These are phyloP conservation scores for Coemansia pectinata DNA, from an alignment of 192 early-diverging fungal species.

Conservation along the genomic window DNA sequence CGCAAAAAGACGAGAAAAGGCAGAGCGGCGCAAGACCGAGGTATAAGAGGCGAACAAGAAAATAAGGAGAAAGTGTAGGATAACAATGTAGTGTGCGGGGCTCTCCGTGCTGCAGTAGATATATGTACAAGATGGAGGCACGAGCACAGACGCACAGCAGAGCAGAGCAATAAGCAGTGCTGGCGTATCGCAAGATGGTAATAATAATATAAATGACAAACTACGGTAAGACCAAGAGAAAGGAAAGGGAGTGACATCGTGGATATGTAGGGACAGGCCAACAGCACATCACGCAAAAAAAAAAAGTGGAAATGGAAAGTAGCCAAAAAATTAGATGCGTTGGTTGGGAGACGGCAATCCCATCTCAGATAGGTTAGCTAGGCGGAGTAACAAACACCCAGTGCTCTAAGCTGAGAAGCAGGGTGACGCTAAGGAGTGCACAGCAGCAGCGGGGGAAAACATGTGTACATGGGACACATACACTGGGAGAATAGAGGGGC, in stretches of 20 bases:
- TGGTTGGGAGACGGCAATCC: slow-evolving; percentile 5
- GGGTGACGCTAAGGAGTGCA: background rate
- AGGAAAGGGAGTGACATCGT: slow-evolving; percentile 3
- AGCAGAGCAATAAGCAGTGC: background rate
- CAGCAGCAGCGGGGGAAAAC: background rate
- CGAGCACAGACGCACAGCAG: slow-evolving; percentile 1
- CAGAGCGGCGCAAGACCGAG: background rate
- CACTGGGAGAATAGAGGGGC: background rate
- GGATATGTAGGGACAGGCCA: slow-evolving; percentile 1
- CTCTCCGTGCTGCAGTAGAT: slow-evolving; percentile 1
- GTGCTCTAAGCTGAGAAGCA: background rate
- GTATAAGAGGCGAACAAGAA: background rate
- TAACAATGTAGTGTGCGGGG: background rate
- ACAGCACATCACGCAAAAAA: background rate
- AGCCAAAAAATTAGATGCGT: background rate
- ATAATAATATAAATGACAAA: slow-evolving; percentile 8
- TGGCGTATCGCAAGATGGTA: background rate
- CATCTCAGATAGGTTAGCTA: slow-evolving; percentile 5
- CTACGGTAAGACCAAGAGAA: background rate
- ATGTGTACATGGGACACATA: slow-evolving; percentile 4
- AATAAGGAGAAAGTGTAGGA: background rate
- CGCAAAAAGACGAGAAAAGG: background rate
- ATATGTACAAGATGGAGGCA: slow-evolving; percentile 5
- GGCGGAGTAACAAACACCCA: slow-evolving; percentile 9
- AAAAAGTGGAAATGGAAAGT: background rate